Evolutionary conservation across 768 basidiomycete genomes (phyloP).

Genomic region (Dentipellis sp.): DNA sequence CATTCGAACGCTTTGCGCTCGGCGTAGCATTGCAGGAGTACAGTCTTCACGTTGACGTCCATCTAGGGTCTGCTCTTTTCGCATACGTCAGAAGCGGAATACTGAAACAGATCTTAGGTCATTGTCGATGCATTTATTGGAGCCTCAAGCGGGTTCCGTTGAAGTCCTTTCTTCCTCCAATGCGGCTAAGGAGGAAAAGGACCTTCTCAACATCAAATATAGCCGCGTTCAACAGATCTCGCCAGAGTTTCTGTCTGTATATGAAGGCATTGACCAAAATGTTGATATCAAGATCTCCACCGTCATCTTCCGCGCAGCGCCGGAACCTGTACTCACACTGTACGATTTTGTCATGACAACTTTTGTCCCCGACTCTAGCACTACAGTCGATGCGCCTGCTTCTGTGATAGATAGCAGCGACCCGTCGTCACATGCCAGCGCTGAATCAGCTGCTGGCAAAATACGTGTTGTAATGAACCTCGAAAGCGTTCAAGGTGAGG

Average conservation of each 20-base stretch:
- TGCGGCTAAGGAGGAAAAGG: slow-evolving; percentile 33
- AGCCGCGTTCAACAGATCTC: slow-evolving; percentile 72
- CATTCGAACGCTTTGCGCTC: slow-evolving; percentile 71
- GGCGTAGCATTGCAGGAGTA: slow-evolving; percentile 68
- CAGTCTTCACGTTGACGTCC: slow-evolving; percentile 81
- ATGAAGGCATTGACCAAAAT: slow-evolving; percentile 82
- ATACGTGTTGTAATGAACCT: slow-evolving; percentile 78
- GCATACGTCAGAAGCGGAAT: neutral
- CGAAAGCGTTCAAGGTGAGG: slow-evolving; percentile 70
- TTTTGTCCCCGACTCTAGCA: slow-evolving; percentile 53
- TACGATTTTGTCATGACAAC: slow-evolving; percentile 99
- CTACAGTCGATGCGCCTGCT: slow-evolving; percentile 2
- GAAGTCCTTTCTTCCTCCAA: slow-evolving; percentile 58
- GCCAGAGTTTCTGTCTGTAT: slow-evolving; percentile 71
- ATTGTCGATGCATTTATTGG: slow-evolving; percentile 66
- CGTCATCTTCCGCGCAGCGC: slow-evolving; percentile 78
- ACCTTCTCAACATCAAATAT: slow-evolving; percentile 77
- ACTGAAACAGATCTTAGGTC: slow-evolving; percentile 35
- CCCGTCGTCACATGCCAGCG: neutral
- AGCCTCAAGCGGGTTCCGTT: slow-evolving; percentile 42
- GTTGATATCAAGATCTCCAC: slow-evolving; percentile 86
- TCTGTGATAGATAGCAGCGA: neutral
- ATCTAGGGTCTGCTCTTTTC: slow-evolving; percentile 46
- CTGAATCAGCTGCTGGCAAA: slow-evolving; percentile 28
- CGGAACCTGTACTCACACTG: slow-evolving; percentile 81